A percentile compares a stretch with the other conserved stretches of the same genome.
phyloP scores from a whole-genome alignment of 257 asterid species.

The Gentiana dahurica region DNA sequence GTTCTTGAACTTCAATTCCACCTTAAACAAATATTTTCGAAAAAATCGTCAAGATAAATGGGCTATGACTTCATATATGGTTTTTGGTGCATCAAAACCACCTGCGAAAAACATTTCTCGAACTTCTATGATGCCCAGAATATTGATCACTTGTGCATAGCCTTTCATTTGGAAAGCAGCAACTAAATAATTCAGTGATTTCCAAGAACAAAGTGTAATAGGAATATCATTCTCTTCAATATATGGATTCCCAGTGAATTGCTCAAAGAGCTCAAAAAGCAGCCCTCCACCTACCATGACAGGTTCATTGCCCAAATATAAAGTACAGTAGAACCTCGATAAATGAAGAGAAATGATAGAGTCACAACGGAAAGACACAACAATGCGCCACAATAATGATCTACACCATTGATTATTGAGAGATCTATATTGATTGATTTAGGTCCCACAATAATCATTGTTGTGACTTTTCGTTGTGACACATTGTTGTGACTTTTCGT shows the following conservation, averaged over 20 bases:
- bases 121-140: conserved; percentile 84
- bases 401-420: too few relatives aligned
- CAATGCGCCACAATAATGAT: too few relatives aligned
- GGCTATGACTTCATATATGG: conserved; percentile 69
- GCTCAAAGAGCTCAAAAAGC: conserved; percentile 90
- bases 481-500: too few relatives aligned
- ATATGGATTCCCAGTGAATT: conserved; percentile 87
- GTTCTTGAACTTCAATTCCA: conserved; percentile 79
- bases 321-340: too few relatives aligned
- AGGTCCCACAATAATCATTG: too few relatives aligned
- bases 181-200: conserved; percentile 71
- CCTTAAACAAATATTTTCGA: conserved; percentile 85
- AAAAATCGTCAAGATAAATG: conserved; percentile 52
- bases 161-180: conserved; percentile 77
- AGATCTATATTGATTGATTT: too few relatives aligned
- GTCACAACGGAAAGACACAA: too few relatives aligned
- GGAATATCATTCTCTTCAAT: conserved; percentile 85
- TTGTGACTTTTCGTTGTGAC: too few relatives aligned
- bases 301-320: too few relatives aligned
- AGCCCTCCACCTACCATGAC: conserved; percentile 96
- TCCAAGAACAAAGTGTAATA: conserved; percentile 88
- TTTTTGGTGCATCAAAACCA: conserved; percentile 64
- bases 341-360: too few relatives aligned
- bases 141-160: conserved; percentile 59
- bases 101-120: conserved; percentile 91